Evolutionary conservation across 2,329 filamentous ascomycete genomes (phyloP), one percentile per base, ranked within the genome.

Genomic region (Stromatinia cepivora): DNA sequence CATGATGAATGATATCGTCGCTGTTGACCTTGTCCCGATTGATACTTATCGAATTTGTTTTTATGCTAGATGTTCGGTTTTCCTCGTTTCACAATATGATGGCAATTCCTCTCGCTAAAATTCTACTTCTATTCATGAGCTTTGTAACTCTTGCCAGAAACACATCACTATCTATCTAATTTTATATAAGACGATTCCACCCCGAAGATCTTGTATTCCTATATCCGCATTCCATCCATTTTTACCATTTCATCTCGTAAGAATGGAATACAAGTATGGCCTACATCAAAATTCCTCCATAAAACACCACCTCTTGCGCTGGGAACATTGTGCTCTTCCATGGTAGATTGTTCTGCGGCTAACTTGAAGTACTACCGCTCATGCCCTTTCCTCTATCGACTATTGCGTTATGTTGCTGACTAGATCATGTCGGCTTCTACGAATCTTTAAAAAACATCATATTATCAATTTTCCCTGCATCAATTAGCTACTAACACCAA

Each of bases 301-400:
- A 11, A 3, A 66, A 9, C 50, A 62, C 13, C 74, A 66, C 36
- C 59, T 42, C 25, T 22, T 34, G 34, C n/a, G 8, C 34, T 10
- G 50, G 65, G 72, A 83, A 80, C 0, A 82, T 81, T 36, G 77
- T 85, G 11, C 80, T 86, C 46, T 76, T 87, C 22, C 85, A 87
- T 74, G 85, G 85, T 72, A 86, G 85, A 77, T 86, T 86, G 77
- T 87, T 87, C 72, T 87, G 85, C 75, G 82, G 80, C 48, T 83
- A 31, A 87, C 84, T 10, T 87, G 85, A 85, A 79, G 81, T 67
- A 76, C 76, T 22, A 86, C 84, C 20, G 82, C 83, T n/a, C 71
- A 76, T 15, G 75, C 78, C 15, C 81, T 87, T 67, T 74, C 79
- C 4, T 71, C 73, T 3, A 75, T 74, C 39, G 85, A 84, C 54